Conservation (phyloP, 208 protist genomes). For the Leishmania gerbilli region DNA sequence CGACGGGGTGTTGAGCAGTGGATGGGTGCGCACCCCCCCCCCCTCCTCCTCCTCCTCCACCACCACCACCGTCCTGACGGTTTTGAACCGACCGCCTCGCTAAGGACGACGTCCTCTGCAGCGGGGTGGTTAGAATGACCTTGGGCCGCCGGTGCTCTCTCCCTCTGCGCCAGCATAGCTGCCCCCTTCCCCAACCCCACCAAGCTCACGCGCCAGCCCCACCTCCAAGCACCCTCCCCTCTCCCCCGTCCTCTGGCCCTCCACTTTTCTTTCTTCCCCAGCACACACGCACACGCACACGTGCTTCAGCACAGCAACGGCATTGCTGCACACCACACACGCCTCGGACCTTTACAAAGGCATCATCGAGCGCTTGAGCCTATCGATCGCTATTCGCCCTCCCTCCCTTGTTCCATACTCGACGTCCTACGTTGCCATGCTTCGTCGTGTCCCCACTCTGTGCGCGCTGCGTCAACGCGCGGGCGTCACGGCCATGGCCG, state of each 20-base stretch:
- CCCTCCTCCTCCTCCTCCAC: background rate
- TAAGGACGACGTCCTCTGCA: background rate
- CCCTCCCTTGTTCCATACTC: background rate
- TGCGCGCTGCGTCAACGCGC: conserved; percentile 4
- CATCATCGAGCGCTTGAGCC: background rate
- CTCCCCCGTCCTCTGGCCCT: background rate
- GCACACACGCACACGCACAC: background rate
- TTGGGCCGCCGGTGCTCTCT: background rate
- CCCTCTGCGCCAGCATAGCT: background rate
- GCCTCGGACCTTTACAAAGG: background rate
- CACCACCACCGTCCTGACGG: background rate
- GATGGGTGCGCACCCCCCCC: background rate
- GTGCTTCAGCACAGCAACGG: background rate
- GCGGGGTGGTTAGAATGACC: background rate
- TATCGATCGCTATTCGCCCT: background rate
- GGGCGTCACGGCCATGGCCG: conserved; percentile 3
- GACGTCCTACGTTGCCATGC: conserved; percentile 21
- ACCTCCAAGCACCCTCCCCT: background rate
- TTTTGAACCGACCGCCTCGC: background rate
- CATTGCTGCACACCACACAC: background rate
- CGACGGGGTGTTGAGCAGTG: background rate
- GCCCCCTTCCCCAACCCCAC: background rate
- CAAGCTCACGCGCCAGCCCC: too few species aligned
- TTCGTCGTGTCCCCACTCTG: conserved; percentile 30
- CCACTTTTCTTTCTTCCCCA: background rate